Percentiles rank a stretch among this genome's conserved stretches.
Evolutionary conservation across 75 land plant species (phyloP).

Genomic region (Isoetes taiwanensis): DNA sequence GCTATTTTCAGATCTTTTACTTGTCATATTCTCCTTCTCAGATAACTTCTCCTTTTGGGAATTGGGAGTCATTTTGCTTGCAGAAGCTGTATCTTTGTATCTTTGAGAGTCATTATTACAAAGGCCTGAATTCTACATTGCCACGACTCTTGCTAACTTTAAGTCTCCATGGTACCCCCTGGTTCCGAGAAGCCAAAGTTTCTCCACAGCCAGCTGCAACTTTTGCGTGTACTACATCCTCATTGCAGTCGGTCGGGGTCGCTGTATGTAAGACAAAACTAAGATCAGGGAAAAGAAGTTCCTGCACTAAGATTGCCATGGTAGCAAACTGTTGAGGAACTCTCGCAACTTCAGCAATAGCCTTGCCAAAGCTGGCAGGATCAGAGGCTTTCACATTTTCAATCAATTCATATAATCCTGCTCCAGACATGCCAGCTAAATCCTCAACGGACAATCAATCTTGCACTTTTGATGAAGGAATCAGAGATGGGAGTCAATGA

Average conservation of each 20-base stretch:
- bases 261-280: constrained; percentile 91
- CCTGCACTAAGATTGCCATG: constrained; percentile 94
- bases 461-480: constrained; percentile 30
- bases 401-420: constrained; percentile 92
- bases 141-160: constrained; percentile 68
- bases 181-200: constrained; percentile 84
- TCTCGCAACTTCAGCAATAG: constrained; percentile 61
- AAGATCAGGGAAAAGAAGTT: constrained; percentile 75
- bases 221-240: constrained; percentile 61
- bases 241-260: constrained; percentile 57
- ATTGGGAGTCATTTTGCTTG: too few species aligned
- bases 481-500: constrained; percentile 23
- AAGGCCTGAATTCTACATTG: constrained; percentile 54
- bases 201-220: constrained; percentile 89
- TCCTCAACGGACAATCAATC: constrained; percentile 85
- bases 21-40: too few species aligned
- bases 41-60: too few species aligned
- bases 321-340: constrained; percentile 65
- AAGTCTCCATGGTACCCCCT: constrained; percentile 88
- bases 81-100: too few species aligned
- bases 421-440: constrained; percentile 97
- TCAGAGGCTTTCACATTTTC: constrained; percentile 69
- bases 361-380: constrained; percentile 45
- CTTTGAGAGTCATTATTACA: too few species aligned
- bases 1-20: too few species aligned